phyloP scores from a whole-genome alignment of 2,329 filamentous ascomycete species.

The Fusarium chaquense region DNA sequence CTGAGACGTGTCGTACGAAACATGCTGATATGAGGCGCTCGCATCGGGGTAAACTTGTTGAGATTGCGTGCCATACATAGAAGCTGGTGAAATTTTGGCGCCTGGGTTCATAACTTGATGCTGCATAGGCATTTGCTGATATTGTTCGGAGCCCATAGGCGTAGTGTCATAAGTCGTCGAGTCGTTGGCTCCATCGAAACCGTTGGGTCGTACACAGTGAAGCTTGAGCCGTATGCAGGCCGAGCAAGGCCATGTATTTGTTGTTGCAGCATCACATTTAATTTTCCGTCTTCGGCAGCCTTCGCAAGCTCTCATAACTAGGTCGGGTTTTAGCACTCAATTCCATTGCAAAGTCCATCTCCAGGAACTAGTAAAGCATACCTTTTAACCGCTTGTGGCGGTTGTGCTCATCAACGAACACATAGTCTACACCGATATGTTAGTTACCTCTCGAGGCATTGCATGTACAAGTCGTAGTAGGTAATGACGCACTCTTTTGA shows the following conservation, averaged over 20 bases:
- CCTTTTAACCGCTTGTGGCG: slow-evolving; percentile 96
- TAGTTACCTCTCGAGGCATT: slow-evolving; percentile 20
- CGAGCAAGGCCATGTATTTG: slow-evolving; percentile 97
- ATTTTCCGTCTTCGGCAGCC: slow-evolving; percentile 96
- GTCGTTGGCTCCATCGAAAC: slow-evolving; percentile 67
- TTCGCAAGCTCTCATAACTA: slow-evolving; percentile 97
- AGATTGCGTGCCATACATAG: slow-evolving; percentile 61
- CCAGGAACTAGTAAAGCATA: slow-evolving; percentile 55
- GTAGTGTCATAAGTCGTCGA: slow-evolving; percentile 52
- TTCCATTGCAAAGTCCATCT: not conserved
- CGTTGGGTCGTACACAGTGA: slow-evolving; percentile 90
- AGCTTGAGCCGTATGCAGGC: slow-evolving; percentile 93
- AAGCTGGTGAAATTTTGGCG: slow-evolving; percentile 55
- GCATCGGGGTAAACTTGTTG: slow-evolving; percentile 63
- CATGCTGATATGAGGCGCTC: slow-evolving; percentile 59
- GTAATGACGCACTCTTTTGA: slow-evolving; percentile 79
- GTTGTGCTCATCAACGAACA: slow-evolving; percentile 99
- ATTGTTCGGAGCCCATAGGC: slow-evolving; percentile 51
- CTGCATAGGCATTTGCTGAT: slow-evolving; percentile 65
- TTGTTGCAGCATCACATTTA: slow-evolving; percentile 96
- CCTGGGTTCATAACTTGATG: slow-evolving; percentile 58
- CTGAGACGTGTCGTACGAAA: slow-evolving; percentile 61
- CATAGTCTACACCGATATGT: slow-evolving; percentile 77
- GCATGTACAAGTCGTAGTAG: slow-evolving; percentile 20
- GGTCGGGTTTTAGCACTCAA: slow-evolving; percentile 14